A percentile compares a stretch with the other conserved stretches of the same genome.
Evolutionary conservation across 805 yeast species (phyloP).

Genomic region (Saccharomycopsis sp.): DNA sequence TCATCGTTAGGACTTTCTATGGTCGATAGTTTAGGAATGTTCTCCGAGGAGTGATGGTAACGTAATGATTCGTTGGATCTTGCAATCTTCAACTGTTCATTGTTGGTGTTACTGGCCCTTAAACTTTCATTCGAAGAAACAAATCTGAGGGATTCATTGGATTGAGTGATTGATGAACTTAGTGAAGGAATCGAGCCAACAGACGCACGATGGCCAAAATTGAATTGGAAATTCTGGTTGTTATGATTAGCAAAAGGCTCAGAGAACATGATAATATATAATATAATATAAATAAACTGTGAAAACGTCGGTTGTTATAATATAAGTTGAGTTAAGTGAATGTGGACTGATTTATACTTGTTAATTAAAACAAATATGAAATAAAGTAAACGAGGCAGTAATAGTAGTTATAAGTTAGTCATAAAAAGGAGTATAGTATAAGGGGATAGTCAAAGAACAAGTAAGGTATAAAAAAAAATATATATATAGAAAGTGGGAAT

Average conservation of each 20-base stretch:
- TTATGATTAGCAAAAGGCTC: background rate
- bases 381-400: no score
- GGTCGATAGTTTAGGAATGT: background rate
- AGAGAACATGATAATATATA: background rate
- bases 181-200: constrained; percentile 18
- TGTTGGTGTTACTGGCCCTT: background rate
- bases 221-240: background rate
- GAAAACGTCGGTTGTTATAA: background rate
- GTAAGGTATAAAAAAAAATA: background rate
- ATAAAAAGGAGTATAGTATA: background rate
- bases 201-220: constrained; percentile 10
- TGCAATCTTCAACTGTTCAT: background rate
- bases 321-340: no score
- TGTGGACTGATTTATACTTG: no score
- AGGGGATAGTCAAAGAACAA: background rate
- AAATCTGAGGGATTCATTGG: constrained; percentile 8
- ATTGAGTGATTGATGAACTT: constrained; percentile 14
- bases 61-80: constrained; percentile 2
- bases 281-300: background rate
- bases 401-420: no score
- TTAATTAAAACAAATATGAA: no score
- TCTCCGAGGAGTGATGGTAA: background rate
- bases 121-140: background rate
- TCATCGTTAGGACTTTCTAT: no score
- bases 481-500: background rate